Base-by-base conservation (phyloP, 75 land plant genomes). In the Azolla pinnata region DNA sequence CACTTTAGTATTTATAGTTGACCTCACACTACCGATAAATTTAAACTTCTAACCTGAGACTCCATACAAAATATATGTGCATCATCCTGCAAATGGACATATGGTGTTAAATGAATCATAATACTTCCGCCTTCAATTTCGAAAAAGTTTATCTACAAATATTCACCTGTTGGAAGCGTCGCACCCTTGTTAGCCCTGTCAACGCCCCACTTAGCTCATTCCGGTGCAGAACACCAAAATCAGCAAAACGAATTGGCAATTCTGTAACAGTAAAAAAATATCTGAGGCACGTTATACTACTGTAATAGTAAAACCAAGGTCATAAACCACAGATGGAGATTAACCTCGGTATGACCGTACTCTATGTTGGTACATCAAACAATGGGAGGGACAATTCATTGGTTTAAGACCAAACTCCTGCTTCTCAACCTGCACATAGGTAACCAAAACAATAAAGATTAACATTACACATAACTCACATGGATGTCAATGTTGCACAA, bases 191-290 rank as follows among this genome's bases (percentile, higher is more conserved):
- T 52, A 95, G 64, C 24, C 99, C 99, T 63, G 97, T 86, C 24
- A 95, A 76, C 26, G 99, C 99, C 55, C 99, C 99, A 86, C 99
- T 95, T 9, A 92, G 85, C 59, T 95, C 99, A 78, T 95, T 95
- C 27, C 99, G 85, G 67, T 95, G 99, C 66, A 95, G 67, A 33
- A 90, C 99, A 30, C 99, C 99, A 82, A 95, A 95, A 78, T 95
- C 99, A 48, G 99, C 96, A 16, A 86, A 52, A 7, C 99, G 85
- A 29, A 95, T 77, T 45, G 99, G 99, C 29, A 90, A 73, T 73
- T 95, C 99, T 95, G 73, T 56, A 64, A 56, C 9, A 67, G 20
- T 1, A 52, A 52, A 26, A 25, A 52, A n/a, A n/a, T n/a, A n/a
- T n/a, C 29, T 46, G 10, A 46, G n/a, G 35, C 29, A 23, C 29